A percentile compares a stretch with the other conserved stretches of the same genome.
Conservation (phyloP, 257 asterid species). For the Osmanthus fragrans region DNA sequence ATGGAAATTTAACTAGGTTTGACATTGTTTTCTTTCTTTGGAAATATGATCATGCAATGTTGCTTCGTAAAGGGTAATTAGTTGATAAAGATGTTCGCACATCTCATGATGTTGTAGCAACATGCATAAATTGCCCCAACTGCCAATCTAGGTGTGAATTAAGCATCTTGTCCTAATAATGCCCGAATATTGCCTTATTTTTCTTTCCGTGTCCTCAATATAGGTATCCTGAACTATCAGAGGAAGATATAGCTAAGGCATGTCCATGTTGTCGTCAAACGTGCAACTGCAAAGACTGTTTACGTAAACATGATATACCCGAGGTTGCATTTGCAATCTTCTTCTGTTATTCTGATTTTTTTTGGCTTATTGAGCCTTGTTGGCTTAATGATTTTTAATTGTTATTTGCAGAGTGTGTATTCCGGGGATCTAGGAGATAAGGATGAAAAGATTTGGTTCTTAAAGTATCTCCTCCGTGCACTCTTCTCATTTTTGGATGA, state of each 20-base stretch:
- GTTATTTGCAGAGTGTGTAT: conserved; percentile 40
- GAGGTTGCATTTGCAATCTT: conserved; percentile 32
- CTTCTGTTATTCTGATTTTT: conserved; percentile 9
- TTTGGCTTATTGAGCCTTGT: background rate
- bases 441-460: conserved; percentile 17
- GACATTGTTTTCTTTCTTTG: background rate
- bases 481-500: conserved; percentile 43
- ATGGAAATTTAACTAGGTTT: background rate
- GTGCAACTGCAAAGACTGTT: conserved; percentile 70
- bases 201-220: conserved; percentile 16
- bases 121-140: background rate
- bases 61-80: background rate
- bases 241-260: conserved; percentile 37
- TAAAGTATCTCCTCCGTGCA: conserved; percentile 34
- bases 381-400: conserved; percentile 11
- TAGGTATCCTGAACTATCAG: conserved; percentile 63
- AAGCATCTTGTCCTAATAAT: conserved; percentile 2
- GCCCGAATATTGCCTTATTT: conserved; percentile 9
- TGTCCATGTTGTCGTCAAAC: conserved; percentile 60
- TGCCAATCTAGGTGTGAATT: conserved; percentile 2
- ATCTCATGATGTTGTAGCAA: background rate
- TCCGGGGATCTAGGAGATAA: conserved; percentile 36
- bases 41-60: background rate
- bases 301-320: conserved; percentile 28
- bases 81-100: background rate